Evolutionary conservation across 164 flowering plant species (phyloP).

Genomic region (Vitis riparia): DNA sequence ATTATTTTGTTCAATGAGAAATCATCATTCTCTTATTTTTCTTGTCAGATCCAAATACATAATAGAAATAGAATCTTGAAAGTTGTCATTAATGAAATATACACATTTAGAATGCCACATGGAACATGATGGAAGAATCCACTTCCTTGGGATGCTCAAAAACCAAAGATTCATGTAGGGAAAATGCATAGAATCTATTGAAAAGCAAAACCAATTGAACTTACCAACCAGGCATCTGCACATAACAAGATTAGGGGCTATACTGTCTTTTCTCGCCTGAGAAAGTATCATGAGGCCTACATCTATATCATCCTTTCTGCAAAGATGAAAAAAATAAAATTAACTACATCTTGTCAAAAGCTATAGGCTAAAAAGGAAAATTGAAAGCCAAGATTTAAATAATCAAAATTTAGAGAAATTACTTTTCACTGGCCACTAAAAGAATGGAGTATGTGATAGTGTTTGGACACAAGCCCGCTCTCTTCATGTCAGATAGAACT

Average conservation of each 20-base stretch:
- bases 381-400: background rate
- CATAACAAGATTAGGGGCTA: slow-evolving; percentile 59
- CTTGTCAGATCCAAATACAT: no score
- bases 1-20: no score
- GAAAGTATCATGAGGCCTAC: slow-evolving; percentile 58
- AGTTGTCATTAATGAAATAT: no score
- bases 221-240: slow-evolving; percentile 71
- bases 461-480: slow-evolving; percentile 52
- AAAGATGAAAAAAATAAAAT: slow-evolving; percentile 7
- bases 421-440: slow-evolving; percentile 82
- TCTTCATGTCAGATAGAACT: slow-evolving; percentile 66
- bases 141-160: no score
- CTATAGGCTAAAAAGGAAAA: slow-evolving; percentile 5
- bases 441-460: slow-evolving; percentile 79
- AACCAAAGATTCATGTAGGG: background rate
- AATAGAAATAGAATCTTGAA: no score
- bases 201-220: slow-evolving; percentile 8
- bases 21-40: no score
- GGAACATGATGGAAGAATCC: no score
- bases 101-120: no score
- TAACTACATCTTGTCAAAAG: background rate
- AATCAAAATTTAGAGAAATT: slow-evolving; percentile 18
- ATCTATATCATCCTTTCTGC: slow-evolving; percentile 75
- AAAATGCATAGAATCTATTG: no score
- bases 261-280: slow-evolving; percentile 69